phyloP scores from a whole-genome alignment of 1,284 basidiomycete species.

The Pseudomicrostroma phylloplanum region DNA sequence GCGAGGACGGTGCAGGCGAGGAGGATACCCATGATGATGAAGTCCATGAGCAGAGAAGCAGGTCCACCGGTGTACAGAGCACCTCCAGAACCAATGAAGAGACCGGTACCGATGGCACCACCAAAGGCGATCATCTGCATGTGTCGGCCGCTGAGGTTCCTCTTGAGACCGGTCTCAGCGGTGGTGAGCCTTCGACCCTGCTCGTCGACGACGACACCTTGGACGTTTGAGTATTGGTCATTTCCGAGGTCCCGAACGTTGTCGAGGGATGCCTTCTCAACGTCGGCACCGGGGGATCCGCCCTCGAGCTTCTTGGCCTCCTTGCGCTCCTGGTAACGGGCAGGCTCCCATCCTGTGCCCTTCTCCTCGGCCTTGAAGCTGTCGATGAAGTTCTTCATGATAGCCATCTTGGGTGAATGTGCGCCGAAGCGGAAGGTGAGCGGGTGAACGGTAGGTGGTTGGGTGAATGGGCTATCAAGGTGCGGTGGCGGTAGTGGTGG shows the following conservation, averaged over 20 bases:
- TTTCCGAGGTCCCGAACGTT: slow-evolving; percentile 6
- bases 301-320: neutral
- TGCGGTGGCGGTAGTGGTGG: no score
- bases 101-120: slow-evolving; percentile 57
- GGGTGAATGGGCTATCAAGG: no score
- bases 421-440: no score
- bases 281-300: neutral
- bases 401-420: no score
- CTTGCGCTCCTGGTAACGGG: neutral
- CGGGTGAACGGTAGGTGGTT: no score
- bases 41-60: slow-evolving; percentile 49
- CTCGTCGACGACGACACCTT: neutral
- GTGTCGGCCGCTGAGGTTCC: slow-evolving; percentile 31
- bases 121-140: slow-evolving; percentile 56
- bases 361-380: slow-evolving; percentile 22
- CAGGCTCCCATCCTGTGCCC: slow-evolving; percentile 10
- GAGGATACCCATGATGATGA: slow-evolving; percentile 41
- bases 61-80: slow-evolving; percentile 55
- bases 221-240: slow-evolving; percentile 15
- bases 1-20: slow-evolving; percentile 52
- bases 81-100: slow-evolving; percentile 54
- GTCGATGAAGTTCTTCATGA: slow-evolving; percentile 15
- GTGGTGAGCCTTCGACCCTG: slow-evolving; percentile 4
- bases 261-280: slow-evolving; percentile 7
- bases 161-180: slow-evolving; percentile 27